Percentiles rank a stretch among this genome's conserved stretches.
phyloP scores from a whole-genome alignment of 352 stramenopile species.

The Phytophthora cryptogea region DNA sequence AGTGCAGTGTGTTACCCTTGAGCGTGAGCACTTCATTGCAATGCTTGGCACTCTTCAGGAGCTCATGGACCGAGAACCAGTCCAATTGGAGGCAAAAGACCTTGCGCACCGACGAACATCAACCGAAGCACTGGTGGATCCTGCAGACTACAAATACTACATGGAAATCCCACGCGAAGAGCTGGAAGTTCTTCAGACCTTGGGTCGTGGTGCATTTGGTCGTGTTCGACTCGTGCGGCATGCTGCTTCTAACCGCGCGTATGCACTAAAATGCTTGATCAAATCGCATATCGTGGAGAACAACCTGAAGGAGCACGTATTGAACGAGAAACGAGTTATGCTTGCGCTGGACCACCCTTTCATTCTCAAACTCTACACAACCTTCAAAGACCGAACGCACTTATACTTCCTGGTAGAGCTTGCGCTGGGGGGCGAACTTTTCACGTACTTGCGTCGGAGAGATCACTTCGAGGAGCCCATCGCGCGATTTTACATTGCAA shows the following conservation, averaged over 20 bases:
- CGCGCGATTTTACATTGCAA: constrained; percentile 88
- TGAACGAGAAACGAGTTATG: constrained; percentile 93
- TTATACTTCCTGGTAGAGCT: constrained; percentile 94
- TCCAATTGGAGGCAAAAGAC: constrained; percentile 16
- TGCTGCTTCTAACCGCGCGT: constrained; percentile 63
- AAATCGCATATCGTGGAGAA: constrained; percentile 92
- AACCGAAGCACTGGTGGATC: constrained; percentile 36
- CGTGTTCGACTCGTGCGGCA: constrained; percentile 90
- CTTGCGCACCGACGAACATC: constrained; percentile 36
- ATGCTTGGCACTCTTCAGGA: constrained; percentile 81
- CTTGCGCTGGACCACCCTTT: constrained; percentile 89
- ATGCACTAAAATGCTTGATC: constrained; percentile 93
- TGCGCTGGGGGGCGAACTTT: constrained; percentile 91
- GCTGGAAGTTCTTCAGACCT: constrained; percentile 75
- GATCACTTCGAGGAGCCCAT: constrained; percentile 79
- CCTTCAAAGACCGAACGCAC: constrained; percentile 90
- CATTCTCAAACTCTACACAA: constrained; percentile 90
- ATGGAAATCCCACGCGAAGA: constrained; percentile 75
- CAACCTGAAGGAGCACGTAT: constrained; percentile 91
- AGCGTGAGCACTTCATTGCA: constrained; percentile 75
- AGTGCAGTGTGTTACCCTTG: constrained; percentile 69
- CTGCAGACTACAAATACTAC: constrained; percentile 73
- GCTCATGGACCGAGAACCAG: constrained; percentile 73
- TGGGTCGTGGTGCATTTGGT: constrained; percentile 88
- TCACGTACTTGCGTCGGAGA: constrained; percentile 85